Evolutionary conservation across 2,329 filamentous ascomycete genomes (phyloP).

Genomic region (Alternaria viburni): DNA sequence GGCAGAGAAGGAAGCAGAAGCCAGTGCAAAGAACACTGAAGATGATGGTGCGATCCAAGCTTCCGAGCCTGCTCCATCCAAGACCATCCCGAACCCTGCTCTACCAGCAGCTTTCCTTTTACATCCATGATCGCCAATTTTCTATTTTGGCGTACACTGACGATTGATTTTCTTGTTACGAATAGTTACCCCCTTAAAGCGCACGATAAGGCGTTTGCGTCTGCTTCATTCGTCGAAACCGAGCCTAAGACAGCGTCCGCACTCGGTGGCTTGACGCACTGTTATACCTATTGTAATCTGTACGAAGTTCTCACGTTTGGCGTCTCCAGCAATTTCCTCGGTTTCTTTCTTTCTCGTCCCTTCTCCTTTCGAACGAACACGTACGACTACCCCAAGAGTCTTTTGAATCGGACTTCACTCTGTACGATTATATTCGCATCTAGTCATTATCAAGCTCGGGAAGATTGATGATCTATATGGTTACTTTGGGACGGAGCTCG

Average conservation of each 20-base stretch:
- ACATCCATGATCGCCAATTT: slow-evolving; percentile 12
- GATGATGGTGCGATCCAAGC: slow-evolving; percentile 45
- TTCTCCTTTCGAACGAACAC: slow-evolving; percentile 5
- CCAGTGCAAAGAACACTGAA: slow-evolving; percentile 22
- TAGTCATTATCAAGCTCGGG: slow-evolving; percentile 1
- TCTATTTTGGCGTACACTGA: slow-evolving; percentile 33
- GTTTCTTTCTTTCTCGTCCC: neutral
- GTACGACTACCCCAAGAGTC: slow-evolving; percentile 5
- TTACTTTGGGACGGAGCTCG: neutral
- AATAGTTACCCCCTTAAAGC: slow-evolving; percentile 41
- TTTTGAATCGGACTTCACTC: slow-evolving; percentile 3
- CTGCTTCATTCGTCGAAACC: slow-evolving; percentile 45
- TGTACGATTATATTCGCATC: neutral
- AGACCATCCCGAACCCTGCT: slow-evolving; percentile 5
- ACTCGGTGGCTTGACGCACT: slow-evolving; percentile 39
- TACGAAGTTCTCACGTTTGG: slow-evolving; percentile 13
- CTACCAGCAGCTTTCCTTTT: slow-evolving; percentile 9
- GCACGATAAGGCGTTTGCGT: slow-evolving; percentile 44
- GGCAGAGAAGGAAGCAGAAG: slow-evolving; percentile 14
- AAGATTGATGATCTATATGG: slow-evolving; percentile 8
- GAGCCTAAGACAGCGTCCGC: slow-evolving; percentile 31
- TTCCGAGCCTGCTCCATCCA: slow-evolving; percentile 25
- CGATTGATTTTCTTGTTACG: slow-evolving; percentile 28
- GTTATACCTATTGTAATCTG: slow-evolving; percentile 25
- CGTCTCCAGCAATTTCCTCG: slow-evolving; percentile 6